A percentile compares a stretch with the other conserved stretches of the same genome.
Conservation (phyloP, 163 green algal species). For the Volvox carteri region DNA sequence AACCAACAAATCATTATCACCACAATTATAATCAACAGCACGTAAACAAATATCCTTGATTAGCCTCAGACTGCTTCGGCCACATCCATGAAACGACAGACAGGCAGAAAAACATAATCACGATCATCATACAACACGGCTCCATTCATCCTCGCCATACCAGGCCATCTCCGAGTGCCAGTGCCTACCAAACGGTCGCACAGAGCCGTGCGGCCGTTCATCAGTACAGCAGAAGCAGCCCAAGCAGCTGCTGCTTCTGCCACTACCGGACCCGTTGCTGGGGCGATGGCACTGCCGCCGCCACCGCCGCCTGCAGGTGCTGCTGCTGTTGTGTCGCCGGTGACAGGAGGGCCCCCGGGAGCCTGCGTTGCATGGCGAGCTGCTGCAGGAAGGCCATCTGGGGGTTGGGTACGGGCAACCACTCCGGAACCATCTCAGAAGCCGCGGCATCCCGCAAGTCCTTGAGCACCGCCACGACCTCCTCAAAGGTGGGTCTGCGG, state of each 20-base stretch:
- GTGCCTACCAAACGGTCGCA: no score
- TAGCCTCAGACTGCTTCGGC: no score
- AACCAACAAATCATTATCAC: no score
- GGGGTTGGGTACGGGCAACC: slow-evolving; percentile 5
- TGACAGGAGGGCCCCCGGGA: neutral
- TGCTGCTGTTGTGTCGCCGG: neutral
- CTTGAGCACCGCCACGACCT: slow-evolving; percentile 12
- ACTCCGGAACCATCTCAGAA: neutral
- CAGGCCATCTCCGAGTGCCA: no score
- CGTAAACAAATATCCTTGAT: no score
- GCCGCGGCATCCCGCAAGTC: slow-evolving; percentile 30
- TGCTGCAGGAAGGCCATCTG: slow-evolving; percentile 37
- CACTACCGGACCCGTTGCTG: neutral
- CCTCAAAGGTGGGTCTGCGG: slow-evolving; percentile 41
- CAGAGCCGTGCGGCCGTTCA: no score
- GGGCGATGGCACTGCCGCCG: neutral
- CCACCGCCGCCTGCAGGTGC: neutral
- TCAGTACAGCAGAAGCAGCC: no score
- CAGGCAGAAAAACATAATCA: no score
- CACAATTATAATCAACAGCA: no score
- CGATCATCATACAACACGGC: no score
- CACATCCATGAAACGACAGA: no score
- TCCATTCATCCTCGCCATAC: no score
- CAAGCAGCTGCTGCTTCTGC: neutral
- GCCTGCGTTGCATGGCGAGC: neutral